Conservation (phyloP, 164 flowering plant species). For the Stephania japonica region DNA sequence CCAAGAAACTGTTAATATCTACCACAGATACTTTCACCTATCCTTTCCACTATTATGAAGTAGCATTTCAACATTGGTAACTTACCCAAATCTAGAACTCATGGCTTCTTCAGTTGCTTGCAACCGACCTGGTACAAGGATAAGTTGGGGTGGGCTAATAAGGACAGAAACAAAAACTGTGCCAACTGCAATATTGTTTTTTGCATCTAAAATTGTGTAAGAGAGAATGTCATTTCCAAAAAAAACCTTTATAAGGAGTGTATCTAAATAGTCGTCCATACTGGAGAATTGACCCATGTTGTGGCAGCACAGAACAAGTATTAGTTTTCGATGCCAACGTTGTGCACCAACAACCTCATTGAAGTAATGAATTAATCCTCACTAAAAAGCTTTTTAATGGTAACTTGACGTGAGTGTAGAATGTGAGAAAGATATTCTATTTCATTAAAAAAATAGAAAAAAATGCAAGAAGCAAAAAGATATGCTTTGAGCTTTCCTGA, state of each 20-base stretch:
- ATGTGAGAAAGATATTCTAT: too few relatives aligned
- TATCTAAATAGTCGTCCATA: conserved; percentile 56
- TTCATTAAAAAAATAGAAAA: too few relatives aligned
- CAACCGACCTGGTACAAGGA: conserved; percentile 54
- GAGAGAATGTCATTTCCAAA: conserved; percentile 70
- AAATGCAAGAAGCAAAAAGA: too few relatives aligned
- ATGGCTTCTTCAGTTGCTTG: conserved; percentile 71
- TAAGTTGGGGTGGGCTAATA: conserved; percentile 71
- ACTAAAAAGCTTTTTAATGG: too few relatives aligned
- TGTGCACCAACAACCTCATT: too few relatives aligned
- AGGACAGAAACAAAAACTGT: conserved; percentile 49
- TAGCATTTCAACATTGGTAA: neutral
- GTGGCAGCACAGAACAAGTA: conserved; percentile 48
- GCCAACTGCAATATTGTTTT: conserved; percentile 58
- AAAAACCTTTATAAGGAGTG: conserved; percentile 69
- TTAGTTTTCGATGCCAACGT: neutral
- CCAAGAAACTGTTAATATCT: neutral
- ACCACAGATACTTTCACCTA: neutral
- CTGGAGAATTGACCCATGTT: conserved; percentile 68
- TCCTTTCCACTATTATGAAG: neutral
- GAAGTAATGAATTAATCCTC: too few relatives aligned
- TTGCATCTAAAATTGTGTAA: conserved; percentile 60
- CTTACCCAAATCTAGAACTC: conserved; percentile 72
- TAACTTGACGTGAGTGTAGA: too few relatives aligned
- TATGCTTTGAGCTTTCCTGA: too few relatives aligned